Evolutionary conservation across 768 basidiomycete genomes (phyloP), one percentile per base, ranked within the genome.

Genomic region (Psilocybe tampanensis): DNA sequence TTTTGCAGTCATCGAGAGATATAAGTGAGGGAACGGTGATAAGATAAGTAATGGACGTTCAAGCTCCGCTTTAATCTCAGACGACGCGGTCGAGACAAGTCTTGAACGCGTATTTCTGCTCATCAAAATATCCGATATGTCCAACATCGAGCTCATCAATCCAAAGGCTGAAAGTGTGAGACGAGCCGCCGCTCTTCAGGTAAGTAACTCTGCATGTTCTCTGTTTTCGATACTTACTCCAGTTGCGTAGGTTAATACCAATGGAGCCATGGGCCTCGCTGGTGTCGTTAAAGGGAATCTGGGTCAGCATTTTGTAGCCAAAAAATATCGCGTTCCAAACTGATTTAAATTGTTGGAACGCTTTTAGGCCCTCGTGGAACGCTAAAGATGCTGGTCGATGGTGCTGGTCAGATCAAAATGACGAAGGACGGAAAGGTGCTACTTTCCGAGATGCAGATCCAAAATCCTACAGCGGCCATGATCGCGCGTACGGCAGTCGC

Each of bases 381-480:
- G 0, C 83, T 98, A 64, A 99, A 99, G 81, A 98, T 99, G 96
- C 87, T 99, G 51, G 97, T 99, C 42, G 97, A 98, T 74, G 97
- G 97, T 55, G 82, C 95, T 13, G 97, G 97, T 9, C 92, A 95
- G 76, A 95, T 99, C 74, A 99, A 98, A 83, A 95, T 99, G 92
- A 98, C 97, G 62, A 99, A 98, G 80, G 97, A 98, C 68, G 97
- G 97, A 61, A 99, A 99, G 77, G 96, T 98, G 41, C 76, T 99
- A 54, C 81, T 99, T 56, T 96, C 95, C 41, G 97, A 99, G 78
- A 99, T 99, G 97, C 97, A 98, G 77, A 99, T 99, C 65, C 91
- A 93, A 76, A 98, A 99, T 72, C 97, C 97, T 26, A 98, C 97
- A 2, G 97, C 97, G 17, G 95, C 97, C 29, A 96, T 99, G 94